Evolutionary conservation across 2,329 filamentous ascomycete species (phyloP), one percentile per base, ranked within the genome.

Genomic region (Knufia fluminis): DNA sequence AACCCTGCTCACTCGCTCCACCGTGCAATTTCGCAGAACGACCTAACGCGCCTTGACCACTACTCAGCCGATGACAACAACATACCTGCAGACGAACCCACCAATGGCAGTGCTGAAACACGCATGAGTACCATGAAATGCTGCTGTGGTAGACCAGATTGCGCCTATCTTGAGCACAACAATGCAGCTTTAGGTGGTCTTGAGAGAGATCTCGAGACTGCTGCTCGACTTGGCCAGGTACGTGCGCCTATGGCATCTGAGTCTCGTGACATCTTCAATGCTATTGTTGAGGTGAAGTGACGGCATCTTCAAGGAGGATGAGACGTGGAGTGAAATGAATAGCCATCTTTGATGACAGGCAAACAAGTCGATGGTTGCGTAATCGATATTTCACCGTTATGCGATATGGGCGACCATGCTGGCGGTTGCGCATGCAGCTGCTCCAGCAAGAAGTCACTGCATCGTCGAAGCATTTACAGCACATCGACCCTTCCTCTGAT

Each of bases 181-280:
- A 83, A 82, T 66, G 75, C 77, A 40, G 75, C 88, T 54, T 75
- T 97, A 41, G 82, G 87, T 59, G 83, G 79, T 53, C 76, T 97
- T 56, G 91, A 97, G 69, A 85, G 83, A 60, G 87, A 96, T 70
- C 85, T 96, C 48, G 82, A 83, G 60, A 87, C 80, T 46, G 92
- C 92, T 35, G 92, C 89, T 43, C 78, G 85, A 64, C 77, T 96
- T 60, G 92, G 92, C 57, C 86, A 96, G 85, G 91, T 96, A 83
- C 64, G 86, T 79, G 57, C 52, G 54, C 14, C 44, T 26, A 49
- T 22, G 17, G 10, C 33, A 35, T 10, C 14, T 19, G n/a, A 9
- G 26, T 45, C n/a, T 32, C n/a, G 38, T 41, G 22, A 43, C 24
- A 12, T 28, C 16, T 26, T 19, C n/a, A n/a, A 8, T 6, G 14